A percentile compares a stretch with the other conserved stretches of the same genome.
phyloP scores from a whole-genome alignment of 331 rosid species.

The Spiraea crenata region DNA sequence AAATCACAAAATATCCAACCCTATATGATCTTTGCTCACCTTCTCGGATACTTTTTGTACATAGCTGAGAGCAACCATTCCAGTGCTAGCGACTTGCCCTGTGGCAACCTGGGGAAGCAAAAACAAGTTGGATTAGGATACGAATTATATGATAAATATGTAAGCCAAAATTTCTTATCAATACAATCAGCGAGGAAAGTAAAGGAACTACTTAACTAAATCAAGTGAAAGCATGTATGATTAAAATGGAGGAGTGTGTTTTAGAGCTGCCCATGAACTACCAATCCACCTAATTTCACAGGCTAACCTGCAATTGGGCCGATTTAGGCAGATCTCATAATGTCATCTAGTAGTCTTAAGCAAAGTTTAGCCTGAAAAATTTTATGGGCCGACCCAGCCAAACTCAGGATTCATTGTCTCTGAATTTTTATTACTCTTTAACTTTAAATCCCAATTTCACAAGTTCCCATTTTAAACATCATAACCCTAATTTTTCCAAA shows the following conservation, averaged over 20 bases:
- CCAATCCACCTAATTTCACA: not conserved
- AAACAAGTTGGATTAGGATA: not conserved
- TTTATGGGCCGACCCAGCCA: not conserved
- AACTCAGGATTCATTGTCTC: not conserved
- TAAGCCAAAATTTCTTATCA: not conserved
- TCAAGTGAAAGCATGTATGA: not conserved
- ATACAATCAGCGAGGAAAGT: not conserved
- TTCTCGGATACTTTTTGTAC: slow-evolving; percentile 96
- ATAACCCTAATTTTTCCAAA: no score
- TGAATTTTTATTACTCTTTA: no score
- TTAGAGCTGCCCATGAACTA: not conserved
- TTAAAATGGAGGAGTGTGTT: not conserved
- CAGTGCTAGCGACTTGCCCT: slow-evolving; percentile 97
- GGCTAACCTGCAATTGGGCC: not conserved
- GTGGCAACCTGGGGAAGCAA: slow-evolving; percentile 70
- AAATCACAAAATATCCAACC: slow-evolving; percentile 4
- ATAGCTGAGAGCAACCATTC: slow-evolving; percentile 90
- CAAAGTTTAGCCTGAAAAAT: not conserved
- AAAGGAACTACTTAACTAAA: not conserved
- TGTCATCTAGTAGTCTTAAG: not conserved
- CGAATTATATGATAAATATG: not conserved
- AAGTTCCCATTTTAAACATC: no score
- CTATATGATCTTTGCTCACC: slow-evolving; percentile 46
- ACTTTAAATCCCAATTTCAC: no score
- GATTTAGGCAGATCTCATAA: not conserved